Conservation (phyloP, 1,139 yeast genomes). For the Candida sp. region DNA sequence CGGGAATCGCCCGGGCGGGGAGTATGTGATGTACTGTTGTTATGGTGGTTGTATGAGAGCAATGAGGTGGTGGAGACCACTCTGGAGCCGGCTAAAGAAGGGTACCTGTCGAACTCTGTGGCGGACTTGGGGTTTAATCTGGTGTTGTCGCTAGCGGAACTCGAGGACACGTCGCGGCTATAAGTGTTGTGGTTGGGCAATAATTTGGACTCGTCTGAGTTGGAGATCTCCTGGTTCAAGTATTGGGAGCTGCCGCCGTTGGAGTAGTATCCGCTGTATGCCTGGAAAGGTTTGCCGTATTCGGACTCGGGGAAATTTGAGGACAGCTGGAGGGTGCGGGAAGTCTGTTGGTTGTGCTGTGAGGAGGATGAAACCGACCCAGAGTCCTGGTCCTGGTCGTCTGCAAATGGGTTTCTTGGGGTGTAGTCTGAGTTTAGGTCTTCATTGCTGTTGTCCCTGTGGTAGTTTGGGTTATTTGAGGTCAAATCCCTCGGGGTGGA, state of each 20-base stretch:
- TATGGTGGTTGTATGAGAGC: constrained; percentile 23
- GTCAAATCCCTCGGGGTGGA: constrained; percentile 38
- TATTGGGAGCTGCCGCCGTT: constrained; percentile 48
- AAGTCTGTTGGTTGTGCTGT: constrained; percentile 7
- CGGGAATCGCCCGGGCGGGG: constrained; percentile 2
- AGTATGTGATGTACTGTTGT: neutral
- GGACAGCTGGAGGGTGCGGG: constrained; percentile 1
- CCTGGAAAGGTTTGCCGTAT: constrained; percentile 44
- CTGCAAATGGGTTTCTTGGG: constrained; percentile 31
- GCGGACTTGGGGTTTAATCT: constrained; percentile 31
- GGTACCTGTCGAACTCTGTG: constrained; percentile 62
- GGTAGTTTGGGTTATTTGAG: constrained; percentile 26
- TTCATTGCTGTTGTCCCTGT: constrained; percentile 21
- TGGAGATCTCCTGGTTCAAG: constrained; percentile 31
- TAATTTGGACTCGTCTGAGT: constrained; percentile 23
- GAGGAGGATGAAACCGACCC: constrained; percentile 17
- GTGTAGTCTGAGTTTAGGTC: constrained; percentile 15
- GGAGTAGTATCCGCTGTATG: constrained; percentile 48
- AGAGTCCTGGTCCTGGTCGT: constrained; percentile 17
- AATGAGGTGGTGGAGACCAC: constrained; percentile 50
- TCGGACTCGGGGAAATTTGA: constrained; percentile 6
- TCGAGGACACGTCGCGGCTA: constrained; percentile 5
- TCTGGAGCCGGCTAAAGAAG: constrained; percentile 53
- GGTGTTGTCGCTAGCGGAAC: constrained; percentile 19
- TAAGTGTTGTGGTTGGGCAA: neutral